Conservation (phyloP, 352 stramenopile genomes). For the Peronosclerospora sorghi region DNA sequence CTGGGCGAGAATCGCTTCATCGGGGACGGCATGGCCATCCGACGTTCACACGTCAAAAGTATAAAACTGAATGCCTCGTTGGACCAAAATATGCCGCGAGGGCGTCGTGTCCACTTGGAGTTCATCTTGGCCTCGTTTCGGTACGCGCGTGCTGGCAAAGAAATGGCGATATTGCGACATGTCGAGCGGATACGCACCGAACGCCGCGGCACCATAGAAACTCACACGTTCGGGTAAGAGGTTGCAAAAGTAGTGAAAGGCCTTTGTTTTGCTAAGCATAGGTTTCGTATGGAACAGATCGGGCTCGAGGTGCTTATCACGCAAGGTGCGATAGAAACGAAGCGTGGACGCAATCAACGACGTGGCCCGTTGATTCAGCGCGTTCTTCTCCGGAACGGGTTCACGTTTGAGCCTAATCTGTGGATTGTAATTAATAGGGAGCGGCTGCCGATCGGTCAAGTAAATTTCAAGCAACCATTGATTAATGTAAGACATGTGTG, state of each 20-base stretch:
- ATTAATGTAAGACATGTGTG: constrained; percentile 88
- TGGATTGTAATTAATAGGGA: constrained; percentile 88
- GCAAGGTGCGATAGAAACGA: no score
- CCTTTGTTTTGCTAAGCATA: no score
- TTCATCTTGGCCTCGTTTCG: no score
- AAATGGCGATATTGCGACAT: constrained; percentile 87
- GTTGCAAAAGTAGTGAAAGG: no score
- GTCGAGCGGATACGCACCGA: no score
- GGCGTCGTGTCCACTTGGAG: constrained; percentile 49
- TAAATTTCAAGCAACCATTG: constrained; percentile 91
- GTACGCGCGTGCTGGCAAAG: constrained; percentile 71
- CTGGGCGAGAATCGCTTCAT: constrained; percentile 72
- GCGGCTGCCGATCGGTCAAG: constrained; percentile 72
- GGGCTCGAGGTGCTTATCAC: no score
- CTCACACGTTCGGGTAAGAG: no score
- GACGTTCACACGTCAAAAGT: constrained; percentile 73
- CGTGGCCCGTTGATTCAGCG: constrained; percentile 74
- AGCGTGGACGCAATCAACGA: no score
- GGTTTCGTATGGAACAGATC: no score
- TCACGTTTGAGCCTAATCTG: constrained; percentile 85
- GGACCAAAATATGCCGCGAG: no score
- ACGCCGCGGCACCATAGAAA: constrained; percentile 82
- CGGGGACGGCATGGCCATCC: constrained; percentile 41
- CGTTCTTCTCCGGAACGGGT: constrained; percentile 70
- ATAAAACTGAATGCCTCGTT: no score